Percentiles rank a stretch among this genome's conserved stretches.
Conservation (phyloP, 805 yeast genomes). For the Ascoidea rubescens region DNA sequence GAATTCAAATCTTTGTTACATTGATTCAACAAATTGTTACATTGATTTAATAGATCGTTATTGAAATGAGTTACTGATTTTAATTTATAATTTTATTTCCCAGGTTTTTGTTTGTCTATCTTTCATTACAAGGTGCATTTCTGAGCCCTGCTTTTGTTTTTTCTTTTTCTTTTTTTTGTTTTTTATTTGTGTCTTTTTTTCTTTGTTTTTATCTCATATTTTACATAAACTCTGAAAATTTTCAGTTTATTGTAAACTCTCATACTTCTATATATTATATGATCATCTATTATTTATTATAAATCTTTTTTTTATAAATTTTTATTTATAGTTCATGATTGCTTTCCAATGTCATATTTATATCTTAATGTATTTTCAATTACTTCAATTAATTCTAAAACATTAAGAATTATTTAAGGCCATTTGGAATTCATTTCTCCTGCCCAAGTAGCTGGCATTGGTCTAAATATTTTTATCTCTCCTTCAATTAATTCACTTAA, state of each 20-base stretch:
- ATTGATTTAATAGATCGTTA: no score
- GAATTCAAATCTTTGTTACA: not conserved
- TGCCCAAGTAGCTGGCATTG: conserved; percentile 33
- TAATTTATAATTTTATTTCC: no score
- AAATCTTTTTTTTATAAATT: not conserved
- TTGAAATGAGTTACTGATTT: no score
- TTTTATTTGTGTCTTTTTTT: no score
- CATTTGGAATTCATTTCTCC: conserved; percentile 12
- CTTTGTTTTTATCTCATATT: not conserved
- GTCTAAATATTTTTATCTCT: conserved; percentile 29
- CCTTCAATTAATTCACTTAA: conserved; percentile 28
- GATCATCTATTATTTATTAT: no score
- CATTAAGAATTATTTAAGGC: not conserved
- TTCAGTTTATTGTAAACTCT: not conserved
- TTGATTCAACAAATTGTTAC: no score
- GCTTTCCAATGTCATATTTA: no score
- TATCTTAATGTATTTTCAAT: no score
- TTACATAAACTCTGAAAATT: not conserved
- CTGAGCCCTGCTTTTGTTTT: not conserved
- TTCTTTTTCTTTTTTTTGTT: no score
- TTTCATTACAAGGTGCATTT: not conserved
- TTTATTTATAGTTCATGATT: no score
- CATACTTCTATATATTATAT: no score
- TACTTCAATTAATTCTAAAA: no score
- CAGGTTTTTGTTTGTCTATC: not conserved